Base-by-base conservation (phyloP, 2,329 filamentous ascomycete genomes). In the Canariomyces notabilis region DNA sequence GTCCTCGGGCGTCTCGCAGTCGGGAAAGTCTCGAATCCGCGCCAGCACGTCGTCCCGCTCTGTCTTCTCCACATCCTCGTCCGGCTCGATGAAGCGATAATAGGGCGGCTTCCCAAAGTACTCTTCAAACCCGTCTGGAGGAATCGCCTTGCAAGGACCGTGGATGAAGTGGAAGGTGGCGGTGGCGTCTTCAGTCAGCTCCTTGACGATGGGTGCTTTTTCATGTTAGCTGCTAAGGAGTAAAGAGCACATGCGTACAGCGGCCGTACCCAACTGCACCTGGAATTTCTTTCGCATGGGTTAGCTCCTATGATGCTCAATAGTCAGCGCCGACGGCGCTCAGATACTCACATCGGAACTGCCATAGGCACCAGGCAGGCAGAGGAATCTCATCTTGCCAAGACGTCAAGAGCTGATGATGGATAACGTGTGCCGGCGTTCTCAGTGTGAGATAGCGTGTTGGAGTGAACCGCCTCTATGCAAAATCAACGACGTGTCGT, bases 61-160 rank as follows among this genome's bases (percentile, higher is more conserved):
- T 5, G 62, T 62, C 31, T 67, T 62, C 46, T 70, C 70, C 21
- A 72, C 67, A 40, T 67, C 67, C 23, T 73, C 67, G 35, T 71
- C 68, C 4, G 70, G 68, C 52, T 76, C 70, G 48, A 79, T 75
- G 61, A 79, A 79, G 22, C 76, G 72, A 59, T 70, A 79, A 53
- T 77, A 73, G 6, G 76, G 77, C 0, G 72, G 72, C 5, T 68
- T 66, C 12, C 77, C 77, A 57, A 80, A 80, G 60, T 76, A 80
- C 37, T 76, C 69, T 46, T 76, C 74, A 47, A 77, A 80, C 0
- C 76, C 76, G 15, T 69, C 59, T 0, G 76, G 76, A 4, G 76
- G 75, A 1, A 65, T 62, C 2, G 73, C 73, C 36, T 69, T 65
- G 54, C 74, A 71, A 14, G 70, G 70, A 3, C 74, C 76, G 39